Evolutionary conservation across 2,329 filamentous ascomycete species (phyloP).

Genomic region (Colletotrichum ledebouriae): DNA sequence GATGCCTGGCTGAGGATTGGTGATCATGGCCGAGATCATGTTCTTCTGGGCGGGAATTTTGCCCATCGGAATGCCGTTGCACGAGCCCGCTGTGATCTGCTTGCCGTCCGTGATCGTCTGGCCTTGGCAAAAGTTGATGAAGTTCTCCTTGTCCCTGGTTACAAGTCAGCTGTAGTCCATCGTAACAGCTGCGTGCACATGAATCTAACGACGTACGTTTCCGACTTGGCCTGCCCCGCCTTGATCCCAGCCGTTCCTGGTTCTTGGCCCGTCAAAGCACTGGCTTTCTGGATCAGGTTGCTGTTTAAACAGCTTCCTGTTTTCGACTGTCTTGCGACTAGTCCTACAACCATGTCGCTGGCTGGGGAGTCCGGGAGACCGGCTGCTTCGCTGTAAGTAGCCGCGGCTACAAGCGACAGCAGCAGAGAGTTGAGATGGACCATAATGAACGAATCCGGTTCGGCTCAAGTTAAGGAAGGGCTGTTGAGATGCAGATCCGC

Average conservation of each 20-base stretch:
- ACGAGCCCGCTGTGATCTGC: conserved; percentile 64
- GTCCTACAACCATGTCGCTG: too few relatives aligned
- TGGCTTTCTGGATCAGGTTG: conserved; percentile 58
- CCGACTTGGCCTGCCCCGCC: conserved; percentile 55
- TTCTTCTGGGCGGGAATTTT: conserved; percentile 63
- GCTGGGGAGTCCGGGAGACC: not conserved
- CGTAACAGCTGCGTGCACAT: not conserved
- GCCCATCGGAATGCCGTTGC: conserved; percentile 71
- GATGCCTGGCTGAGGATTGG: conserved; percentile 58
- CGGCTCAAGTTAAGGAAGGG: too few relatives aligned
- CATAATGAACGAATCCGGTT: not conserved
- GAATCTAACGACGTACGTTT: conserved; percentile 51
- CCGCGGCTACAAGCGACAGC: not conserved
- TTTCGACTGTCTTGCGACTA: conserved; percentile 11
- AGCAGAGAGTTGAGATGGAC: not conserved
- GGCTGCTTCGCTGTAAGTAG: not conserved
- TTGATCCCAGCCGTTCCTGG: conserved; percentile 47
- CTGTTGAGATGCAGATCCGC: too few relatives aligned
- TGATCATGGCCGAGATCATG: conserved; percentile 69
- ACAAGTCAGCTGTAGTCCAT: conserved; percentile 34
- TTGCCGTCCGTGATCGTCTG: conserved; percentile 67
- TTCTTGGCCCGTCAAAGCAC: conserved; percentile 55
- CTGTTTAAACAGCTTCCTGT: conserved; percentile 50
- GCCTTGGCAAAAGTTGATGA: conserved; percentile 71
- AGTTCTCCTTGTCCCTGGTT: conserved; percentile 57